These are phyloP conservation scores for Sclerotinia subarctica DNA, from an alignment of 2,329 filamentous ascomycete genomes.

Conservation along the genomic window DNA sequence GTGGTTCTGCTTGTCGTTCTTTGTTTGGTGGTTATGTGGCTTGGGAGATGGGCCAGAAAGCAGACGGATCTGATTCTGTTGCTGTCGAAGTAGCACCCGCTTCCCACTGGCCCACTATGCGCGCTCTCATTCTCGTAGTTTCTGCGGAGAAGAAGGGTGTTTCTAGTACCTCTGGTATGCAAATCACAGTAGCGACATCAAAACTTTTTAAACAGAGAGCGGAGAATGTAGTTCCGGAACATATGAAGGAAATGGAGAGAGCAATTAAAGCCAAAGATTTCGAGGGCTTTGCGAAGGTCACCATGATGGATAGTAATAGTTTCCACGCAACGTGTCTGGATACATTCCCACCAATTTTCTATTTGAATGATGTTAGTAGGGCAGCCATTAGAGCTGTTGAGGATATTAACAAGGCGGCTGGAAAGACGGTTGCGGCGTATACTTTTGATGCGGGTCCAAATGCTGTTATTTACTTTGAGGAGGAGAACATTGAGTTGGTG, in stretches of 20 bases:
- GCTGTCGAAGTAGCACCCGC: constrained; percentile 87
- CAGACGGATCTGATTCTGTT: constrained; percentile 80
- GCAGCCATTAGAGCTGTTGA: constrained; percentile 88
- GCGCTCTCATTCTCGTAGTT: constrained; percentile 84
- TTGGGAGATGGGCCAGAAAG: constrained; percentile 75
- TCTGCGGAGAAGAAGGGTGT: constrained; percentile 96
- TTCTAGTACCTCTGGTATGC: constrained; percentile 90
- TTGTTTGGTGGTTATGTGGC: constrained; percentile 95
- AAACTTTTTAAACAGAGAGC: constrained; percentile 80
- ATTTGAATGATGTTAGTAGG: constrained; percentile 90
- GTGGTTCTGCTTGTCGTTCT: constrained; percentile 88
- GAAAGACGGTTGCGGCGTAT: constrained; percentile 82
- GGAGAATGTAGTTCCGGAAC: constrained; percentile 70
- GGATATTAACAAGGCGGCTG: constrained; percentile 76
- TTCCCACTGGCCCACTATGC: constrained; percentile 93
- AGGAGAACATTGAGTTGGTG: constrained; percentile 69
- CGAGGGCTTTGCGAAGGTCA: constrained; percentile 78
- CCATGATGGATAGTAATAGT: constrained; percentile 94
- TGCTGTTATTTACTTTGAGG: constrained; percentile 91
- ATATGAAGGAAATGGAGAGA: constrained; percentile 82
- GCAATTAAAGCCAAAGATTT: constrained; percentile 80
- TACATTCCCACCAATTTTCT: constrained; percentile 96
- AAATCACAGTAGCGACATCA: constrained; percentile 89
- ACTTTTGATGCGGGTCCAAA: constrained; percentile 98
- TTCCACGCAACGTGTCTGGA: constrained; percentile 96